phyloP scores from a whole-genome alignment of 306 rosid genomes.

The Gastrolobium villosum region DNA sequence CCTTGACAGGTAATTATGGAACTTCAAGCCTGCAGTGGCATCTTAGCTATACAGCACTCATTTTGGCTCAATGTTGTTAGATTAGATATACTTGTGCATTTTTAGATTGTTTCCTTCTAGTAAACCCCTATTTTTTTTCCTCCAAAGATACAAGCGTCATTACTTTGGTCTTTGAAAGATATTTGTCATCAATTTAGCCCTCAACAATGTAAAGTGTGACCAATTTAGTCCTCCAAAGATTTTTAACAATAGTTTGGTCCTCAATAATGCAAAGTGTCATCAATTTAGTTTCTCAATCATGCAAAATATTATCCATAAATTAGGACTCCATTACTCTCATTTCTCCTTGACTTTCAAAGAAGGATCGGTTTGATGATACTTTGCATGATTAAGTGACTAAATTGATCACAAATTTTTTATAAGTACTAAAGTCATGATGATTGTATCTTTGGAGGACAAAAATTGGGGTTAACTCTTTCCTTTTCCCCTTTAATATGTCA shows the following conservation, averaged over 20 bases:
- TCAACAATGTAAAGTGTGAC: constrained; percentile 1
- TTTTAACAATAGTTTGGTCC: not conserved
- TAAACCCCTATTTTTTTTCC: constrained; percentile 2
- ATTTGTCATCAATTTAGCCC: not conserved
- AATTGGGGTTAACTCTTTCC: not conserved
- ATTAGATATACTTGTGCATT: not conserved
- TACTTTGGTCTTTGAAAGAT: not conserved
- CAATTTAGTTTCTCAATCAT: constrained; percentile 17
- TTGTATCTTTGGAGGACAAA: constrained; percentile 5
- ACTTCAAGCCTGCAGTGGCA: constrained; percentile 21
- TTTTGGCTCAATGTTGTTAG: constrained; percentile 10
- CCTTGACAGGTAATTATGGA: constrained; percentile 64
- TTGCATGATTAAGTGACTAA: not conserved
- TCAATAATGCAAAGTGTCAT: constrained; percentile 16
- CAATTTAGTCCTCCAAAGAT: not conserved
- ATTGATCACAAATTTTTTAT: not conserved
- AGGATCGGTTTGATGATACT: not conserved
- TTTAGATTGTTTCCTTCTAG: constrained; percentile 16
- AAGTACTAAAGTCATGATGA: not conserved
- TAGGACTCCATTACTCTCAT: constrained; percentile 3
- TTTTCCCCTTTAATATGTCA: constrained; percentile 3
- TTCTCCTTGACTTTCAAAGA: not conserved
- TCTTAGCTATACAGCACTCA: constrained; percentile 19
- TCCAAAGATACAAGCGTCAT: constrained; percentile 14
- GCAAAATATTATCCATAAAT: constrained; percentile 21